phyloP scores from a whole-genome alignment of 768 basidiomycete species.

The Trametes elegans region DNA sequence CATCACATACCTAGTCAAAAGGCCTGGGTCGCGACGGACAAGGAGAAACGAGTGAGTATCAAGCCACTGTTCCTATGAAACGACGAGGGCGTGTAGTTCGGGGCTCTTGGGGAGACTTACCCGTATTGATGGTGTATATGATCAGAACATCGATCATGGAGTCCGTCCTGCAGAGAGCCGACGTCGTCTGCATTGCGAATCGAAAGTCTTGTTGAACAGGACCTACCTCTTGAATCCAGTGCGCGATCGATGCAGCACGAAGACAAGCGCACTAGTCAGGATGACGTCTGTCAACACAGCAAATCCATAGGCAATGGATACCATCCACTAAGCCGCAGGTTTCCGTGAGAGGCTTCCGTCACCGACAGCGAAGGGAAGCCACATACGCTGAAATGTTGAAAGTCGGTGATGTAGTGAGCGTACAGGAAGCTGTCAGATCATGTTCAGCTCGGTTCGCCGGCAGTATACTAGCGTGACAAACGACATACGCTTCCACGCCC shows the following conservation, averaged over 20 bases:
- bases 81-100: too few relatives aligned
- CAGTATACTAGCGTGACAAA: neutral
- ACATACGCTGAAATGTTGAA: conserved; percentile 2
- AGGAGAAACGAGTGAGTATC: too few relatives aligned
- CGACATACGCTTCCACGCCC: neutral
- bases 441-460: neutral
- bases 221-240: neutral
- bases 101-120: neutral
- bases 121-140: conserved; percentile 1
- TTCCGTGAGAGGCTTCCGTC: neutral
- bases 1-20: neutral
- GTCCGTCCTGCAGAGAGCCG: neutral
- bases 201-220: neutral
- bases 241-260: neutral
- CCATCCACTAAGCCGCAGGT: neutral
- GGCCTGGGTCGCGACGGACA: neutral
- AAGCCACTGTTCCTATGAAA: neutral
- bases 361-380: too few relatives aligned
- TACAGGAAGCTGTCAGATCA: neutral
- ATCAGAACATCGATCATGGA: neutral
- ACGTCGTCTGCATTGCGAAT: neutral
- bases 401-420: neutral
- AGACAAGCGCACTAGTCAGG: neutral
- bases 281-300: neutral
- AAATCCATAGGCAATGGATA: neutral